These are phyloP conservation scores for Manihot esculenta DNA, from an alignment of 441 rosid genomes.

Conservation along the genomic window DNA sequence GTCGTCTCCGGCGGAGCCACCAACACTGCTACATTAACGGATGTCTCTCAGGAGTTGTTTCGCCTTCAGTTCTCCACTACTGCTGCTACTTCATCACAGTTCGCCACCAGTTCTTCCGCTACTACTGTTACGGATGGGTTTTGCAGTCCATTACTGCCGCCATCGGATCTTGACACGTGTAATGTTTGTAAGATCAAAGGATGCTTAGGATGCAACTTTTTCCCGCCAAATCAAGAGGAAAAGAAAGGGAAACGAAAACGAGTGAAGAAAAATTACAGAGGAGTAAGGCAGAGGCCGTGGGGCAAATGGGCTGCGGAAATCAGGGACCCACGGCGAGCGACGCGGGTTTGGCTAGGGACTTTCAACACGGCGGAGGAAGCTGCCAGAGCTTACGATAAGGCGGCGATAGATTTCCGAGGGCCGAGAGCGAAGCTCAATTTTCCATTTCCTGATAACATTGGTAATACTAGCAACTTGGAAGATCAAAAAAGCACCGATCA, in stretches of 20 bases:
- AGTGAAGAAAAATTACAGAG: conserved; percentile 72
- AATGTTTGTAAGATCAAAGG: conserved; percentile 58
- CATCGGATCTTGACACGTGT: conserved; percentile 51
- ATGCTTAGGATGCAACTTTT: conserved; percentile 70
- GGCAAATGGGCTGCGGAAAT: conserved; percentile 98
- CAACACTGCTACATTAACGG: neutral
- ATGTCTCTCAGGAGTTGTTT: conserved; percentile 9
- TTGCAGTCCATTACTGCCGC: conserved; percentile 8
- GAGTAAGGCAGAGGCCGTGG: conserved; percentile 97
- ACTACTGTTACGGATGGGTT: neutral
- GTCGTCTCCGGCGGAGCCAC: conserved; percentile 46
- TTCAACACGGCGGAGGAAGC: conserved; percentile 85
- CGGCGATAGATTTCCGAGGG: conserved; percentile 87
- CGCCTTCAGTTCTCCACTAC: conserved; percentile 1
- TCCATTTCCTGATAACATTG: conserved; percentile 43
- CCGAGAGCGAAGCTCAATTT: conserved; percentile 92
- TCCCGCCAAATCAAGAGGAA: conserved; percentile 51
- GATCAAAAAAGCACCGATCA: neutral
- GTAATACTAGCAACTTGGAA: neutral
- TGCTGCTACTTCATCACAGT: neutral
- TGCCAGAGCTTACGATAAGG: conserved; percentile 83
- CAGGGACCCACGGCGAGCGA: conserved; percentile 67
- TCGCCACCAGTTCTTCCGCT: neutral
- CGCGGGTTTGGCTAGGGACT: conserved; percentile 89
- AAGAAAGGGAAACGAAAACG: conserved; percentile 22